phyloP scores from a whole-genome alignment of 2,329 filamentous ascomycete genomes.

The Ilyonectria mors-panacis region DNA sequence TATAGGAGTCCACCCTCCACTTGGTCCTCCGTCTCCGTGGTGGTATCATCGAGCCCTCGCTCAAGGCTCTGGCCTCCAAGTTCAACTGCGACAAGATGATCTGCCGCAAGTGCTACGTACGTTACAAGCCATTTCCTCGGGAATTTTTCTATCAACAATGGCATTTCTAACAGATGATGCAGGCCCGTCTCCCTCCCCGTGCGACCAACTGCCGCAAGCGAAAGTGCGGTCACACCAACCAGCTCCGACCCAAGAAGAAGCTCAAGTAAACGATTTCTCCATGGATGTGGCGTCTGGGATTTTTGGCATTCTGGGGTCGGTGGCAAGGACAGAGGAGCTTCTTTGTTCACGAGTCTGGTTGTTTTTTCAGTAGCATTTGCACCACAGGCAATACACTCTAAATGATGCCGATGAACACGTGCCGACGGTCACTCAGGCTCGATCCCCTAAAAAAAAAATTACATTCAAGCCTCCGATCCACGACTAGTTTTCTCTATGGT shows the following conservation, averaged over 20 bases:
- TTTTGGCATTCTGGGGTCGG: conserved; percentile 57
- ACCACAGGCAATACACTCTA: conserved; percentile 57
- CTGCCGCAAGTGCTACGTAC: conserved; percentile 99
- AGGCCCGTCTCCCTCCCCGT: conserved; percentile 92
- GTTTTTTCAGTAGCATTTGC: conserved; percentile 60
- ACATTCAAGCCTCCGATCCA: conserved; percentile 40
- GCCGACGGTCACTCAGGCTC: conserved; percentile 37
- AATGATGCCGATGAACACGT: conserved; percentile 52
- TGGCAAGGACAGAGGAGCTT: conserved; percentile 55
- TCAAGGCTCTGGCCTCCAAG: conserved; percentile 98
- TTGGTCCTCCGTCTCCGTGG: conserved; percentile 98
- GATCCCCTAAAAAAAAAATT: conserved; percentile 27
- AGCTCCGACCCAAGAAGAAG: conserved; percentile 99
- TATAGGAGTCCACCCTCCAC: conserved; percentile 96
- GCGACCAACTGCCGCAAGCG: conserved; percentile 99
- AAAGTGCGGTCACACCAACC: conserved; percentile 99
- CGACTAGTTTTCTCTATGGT: not conserved
- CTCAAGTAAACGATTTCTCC: conserved; percentile 76
- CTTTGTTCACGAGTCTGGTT: conserved; percentile 56
- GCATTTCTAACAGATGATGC: conserved; percentile 22
- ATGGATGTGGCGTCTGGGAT: conserved; percentile 63
- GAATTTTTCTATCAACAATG: not conserved
- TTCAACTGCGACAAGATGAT: conserved; percentile 99
- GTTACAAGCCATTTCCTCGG: conserved; percentile 56
- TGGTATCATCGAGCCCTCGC: conserved; percentile 99